Base-by-base conservation (phyloP, 257 asterid species). In the Anisodus acutangulus region DNA sequence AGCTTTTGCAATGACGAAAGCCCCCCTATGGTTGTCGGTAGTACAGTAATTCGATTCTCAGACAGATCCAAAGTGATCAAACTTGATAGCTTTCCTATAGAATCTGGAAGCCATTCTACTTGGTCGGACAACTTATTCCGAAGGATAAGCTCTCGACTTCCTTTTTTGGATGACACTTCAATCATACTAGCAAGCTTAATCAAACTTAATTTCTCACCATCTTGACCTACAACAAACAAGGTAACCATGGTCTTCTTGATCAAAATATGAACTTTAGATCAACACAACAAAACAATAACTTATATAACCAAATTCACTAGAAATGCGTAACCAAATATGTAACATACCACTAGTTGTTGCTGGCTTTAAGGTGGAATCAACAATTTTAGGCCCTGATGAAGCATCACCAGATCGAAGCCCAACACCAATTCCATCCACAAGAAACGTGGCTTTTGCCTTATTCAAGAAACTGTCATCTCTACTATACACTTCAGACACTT, bases 61-160 rank as follows among this genome's bases (percentile, higher is more conserved):
- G 99, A 94, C 64, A 95, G 85, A 90, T 95, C 90, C 90, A 95
- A 87, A 1, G 91, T 85, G 82, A 88, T 87, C 91, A 94, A 89
- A 84, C 90, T 87, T 9, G 95, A 87, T 19, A 95, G 92, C 88
- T 95, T 95, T 86, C 99, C 95, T 62, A 95, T 86, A 6, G 98
- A 94, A 92, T 95, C 99, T 16, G 99, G 99, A 86, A 95, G 92
- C 99, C 99, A 95, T 53, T 94, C 98, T 11, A 94, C 85, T 72
- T 94, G 99, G 31, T 95, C 99, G 8, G 91, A 84, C 87, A 95
- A 88, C 83, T 87, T 94, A 47, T 88, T 93, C 69, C 79, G 87
- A 45, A 95, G 95, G 60, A 68, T 87, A 39, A 95, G 91, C 79
- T 94, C 92, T 78, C 74, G 83, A 55, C 90, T 93, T 83, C 93